These are phyloP conservation scores for Musa troglodytarum DNA, from an alignment of 176 grass and related monocot species.

Conservation along the genomic window DNA sequence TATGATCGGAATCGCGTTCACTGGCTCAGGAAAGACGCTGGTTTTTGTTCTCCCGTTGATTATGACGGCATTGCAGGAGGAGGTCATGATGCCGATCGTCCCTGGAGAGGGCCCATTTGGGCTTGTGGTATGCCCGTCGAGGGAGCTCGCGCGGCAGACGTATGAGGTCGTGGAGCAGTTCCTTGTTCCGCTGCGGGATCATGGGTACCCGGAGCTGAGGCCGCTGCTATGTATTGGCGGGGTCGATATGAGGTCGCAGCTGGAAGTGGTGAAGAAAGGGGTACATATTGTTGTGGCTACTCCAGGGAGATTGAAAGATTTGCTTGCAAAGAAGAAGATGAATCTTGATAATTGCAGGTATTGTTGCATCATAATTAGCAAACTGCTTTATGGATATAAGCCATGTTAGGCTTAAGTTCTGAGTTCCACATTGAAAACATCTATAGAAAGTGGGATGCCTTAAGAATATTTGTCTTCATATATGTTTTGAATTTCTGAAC, in stretches of 20 bases:
- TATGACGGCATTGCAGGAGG: constrained; percentile 81
- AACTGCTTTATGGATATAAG: not conserved
- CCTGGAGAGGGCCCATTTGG: constrained; percentile 82
- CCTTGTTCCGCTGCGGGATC: constrained; percentile 31
- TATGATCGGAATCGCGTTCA: constrained; percentile 93
- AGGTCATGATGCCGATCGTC: constrained; percentile 67
- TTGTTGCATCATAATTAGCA: not conserved
- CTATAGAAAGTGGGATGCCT: not conserved
- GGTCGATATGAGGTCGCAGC: constrained; percentile 64
- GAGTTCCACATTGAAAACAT: not conserved
- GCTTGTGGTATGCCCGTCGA: constrained; percentile 68
- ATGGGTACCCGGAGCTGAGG: constrained; percentile 68
- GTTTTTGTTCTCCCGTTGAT: constrained; percentile 80
- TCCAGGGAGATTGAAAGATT: constrained; percentile 78
- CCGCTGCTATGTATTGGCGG: constrained; percentile 84
- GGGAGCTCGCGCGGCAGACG: constrained; percentile 87
- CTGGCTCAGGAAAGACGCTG: constrained; percentile 74
- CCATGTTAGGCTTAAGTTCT: not conserved
- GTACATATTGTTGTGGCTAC: constrained; percentile 88
- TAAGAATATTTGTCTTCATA: too few species aligned
- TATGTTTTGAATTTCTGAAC: too few species aligned
- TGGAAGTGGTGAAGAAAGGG: constrained; percentile 76
- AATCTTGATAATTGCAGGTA: constrained; percentile 95
- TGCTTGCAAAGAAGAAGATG: constrained; percentile 95
- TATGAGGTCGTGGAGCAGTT: constrained; percentile 78